Percentiles rank a stretch among this genome's conserved stretches.
phyloP scores from a whole-genome alignment of 1,284 basidiomycete genomes.

The Austroboletus niveus region DNA sequence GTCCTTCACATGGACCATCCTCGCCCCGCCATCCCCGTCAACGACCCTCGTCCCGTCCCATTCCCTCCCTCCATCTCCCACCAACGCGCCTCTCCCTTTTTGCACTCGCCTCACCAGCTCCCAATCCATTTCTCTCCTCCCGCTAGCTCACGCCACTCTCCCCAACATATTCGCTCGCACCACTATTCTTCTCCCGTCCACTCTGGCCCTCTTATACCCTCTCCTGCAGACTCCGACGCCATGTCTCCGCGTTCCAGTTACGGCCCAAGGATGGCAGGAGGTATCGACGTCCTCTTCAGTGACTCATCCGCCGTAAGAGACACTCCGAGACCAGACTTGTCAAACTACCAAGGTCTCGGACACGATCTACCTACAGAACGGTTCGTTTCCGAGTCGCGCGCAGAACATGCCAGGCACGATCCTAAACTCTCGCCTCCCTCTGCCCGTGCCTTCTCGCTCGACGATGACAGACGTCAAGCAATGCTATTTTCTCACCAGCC shows the following conservation, averaged over 20 bases:
- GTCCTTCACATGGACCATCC: constrained; percentile 10
- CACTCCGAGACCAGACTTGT: constrained; percentile 6
- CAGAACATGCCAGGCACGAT: constrained; percentile 14
- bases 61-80: constrained; percentile 3
- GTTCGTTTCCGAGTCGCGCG: constrained; percentile 8
- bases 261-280: constrained; percentile 28
- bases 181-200: constrained; percentile 15
- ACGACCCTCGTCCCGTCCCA: constrained; percentile 7
- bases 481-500: background rate
- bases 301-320: constrained; percentile 11
- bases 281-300: constrained; percentile 22
- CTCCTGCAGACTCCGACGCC: constrained; percentile 4
- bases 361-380: constrained; percentile 16
- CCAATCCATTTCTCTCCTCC: constrained; percentile 14
- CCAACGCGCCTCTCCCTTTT: constrained; percentile 14
- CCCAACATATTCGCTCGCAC: constrained; percentile 16
- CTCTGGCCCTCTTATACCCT: background rate
- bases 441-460: constrained; percentile 2
- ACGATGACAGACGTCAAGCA: constrained; percentile 6
- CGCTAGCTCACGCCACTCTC: constrained; percentile 20
- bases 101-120: constrained; percentile 6
- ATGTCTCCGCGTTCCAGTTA: constrained; percentile 18
- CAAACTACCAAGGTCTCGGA: constrained; percentile 10
- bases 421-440: constrained; percentile 14
- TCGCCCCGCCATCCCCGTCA: constrained; percentile 4